These are phyloP conservation scores for Fusarium tjaetaba DNA, from an alignment of 2,329 filamentous ascomycete genomes.

Conservation along the genomic window DNA sequence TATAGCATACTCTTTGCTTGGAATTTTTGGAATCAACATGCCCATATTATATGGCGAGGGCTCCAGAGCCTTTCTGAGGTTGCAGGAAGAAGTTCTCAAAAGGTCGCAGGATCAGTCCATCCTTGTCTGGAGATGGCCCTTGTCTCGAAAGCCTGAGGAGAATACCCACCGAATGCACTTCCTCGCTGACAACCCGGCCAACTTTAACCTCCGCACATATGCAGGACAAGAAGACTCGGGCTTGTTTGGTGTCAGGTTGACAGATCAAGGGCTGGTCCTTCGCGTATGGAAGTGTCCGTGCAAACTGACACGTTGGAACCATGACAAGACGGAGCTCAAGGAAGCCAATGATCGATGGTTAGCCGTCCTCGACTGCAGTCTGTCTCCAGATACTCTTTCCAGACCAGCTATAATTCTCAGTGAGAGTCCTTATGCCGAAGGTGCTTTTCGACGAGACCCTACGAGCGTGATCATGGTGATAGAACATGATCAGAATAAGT, in stretches of 20 bases:
- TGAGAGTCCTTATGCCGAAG: conserved; percentile 32
- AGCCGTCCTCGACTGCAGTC: conserved; percentile 43
- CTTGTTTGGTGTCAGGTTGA: conserved; percentile 37
- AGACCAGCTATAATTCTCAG: conserved; percentile 41
- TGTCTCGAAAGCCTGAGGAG: conserved; percentile 19
- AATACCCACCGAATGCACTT: conserved; percentile 38
- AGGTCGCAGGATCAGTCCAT: conserved; percentile 49
- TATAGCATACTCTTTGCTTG: conserved; percentile 49
- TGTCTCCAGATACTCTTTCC: conserved; percentile 41
- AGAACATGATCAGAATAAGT: conserved; percentile 39
- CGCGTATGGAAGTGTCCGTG: conserved; percentile 43
- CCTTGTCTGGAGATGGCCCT: conserved; percentile 44
- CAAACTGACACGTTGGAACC: conserved; percentile 35
- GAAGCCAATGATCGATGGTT: conserved; percentile 38
- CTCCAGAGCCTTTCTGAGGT: conserved; percentile 45
- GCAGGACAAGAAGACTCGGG: conserved; percentile 40
- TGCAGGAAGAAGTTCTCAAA: conserved; percentile 51
- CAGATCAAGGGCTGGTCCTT: conserved; percentile 38
- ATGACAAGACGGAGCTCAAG: conserved; percentile 35
- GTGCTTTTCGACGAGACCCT: conserved; percentile 35
- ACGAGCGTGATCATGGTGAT: conserved; percentile 43
- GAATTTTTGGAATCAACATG: conserved; percentile 50
- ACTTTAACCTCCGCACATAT: conserved; percentile 42
- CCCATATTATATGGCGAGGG: conserved; percentile 51
- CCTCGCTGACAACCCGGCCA: conserved; percentile 38